Evolutionary conservation across 345 rosid species (phyloP).

Genomic region (Microcos paniculata): DNA sequence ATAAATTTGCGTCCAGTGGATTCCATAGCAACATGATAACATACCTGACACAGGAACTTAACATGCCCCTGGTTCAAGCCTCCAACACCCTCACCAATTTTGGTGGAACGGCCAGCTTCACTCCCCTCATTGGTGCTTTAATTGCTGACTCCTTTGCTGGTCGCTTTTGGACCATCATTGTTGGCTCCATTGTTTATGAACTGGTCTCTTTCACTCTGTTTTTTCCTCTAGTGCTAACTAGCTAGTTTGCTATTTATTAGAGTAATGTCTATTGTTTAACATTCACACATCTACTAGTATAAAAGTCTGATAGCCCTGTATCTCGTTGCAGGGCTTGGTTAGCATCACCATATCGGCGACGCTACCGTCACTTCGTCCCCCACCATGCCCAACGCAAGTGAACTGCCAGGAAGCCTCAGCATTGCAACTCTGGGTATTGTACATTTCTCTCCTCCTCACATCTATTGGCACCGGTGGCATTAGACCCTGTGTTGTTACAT

Average conservation of each 20-base stretch:
- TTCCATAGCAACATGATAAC: slow-evolving; percentile 49
- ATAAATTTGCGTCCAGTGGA: slow-evolving; percentile 44
- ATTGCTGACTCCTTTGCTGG: slow-evolving; percentile 63
- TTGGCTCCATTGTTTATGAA: slow-evolving; percentile 48
- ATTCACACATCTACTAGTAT: too few relatives aligned
- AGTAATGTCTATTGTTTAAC: too few relatives aligned
- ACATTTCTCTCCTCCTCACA: slow-evolving; percentile 50
- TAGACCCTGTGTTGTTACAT: slow-evolving; percentile 61
- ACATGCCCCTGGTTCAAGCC: slow-evolving; percentile 59
- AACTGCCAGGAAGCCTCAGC: slow-evolving; percentile 56
- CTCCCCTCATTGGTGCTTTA: slow-evolving; percentile 56
- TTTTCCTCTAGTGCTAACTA: too few relatives aligned
- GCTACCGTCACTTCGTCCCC: slow-evolving; percentile 51
- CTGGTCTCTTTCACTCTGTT: slow-evolving; percentile 31
- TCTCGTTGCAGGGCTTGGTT: slow-evolving; percentile 41
- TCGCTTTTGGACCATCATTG: slow-evolving; percentile 55
- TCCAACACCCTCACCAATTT: slow-evolving; percentile 63
- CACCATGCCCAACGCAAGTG: slow-evolving; percentile 48
- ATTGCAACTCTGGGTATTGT: slow-evolving; percentile 47
- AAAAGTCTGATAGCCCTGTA: too few relatives aligned
- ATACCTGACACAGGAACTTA: slow-evolving; percentile 54
- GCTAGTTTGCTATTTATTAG: neutral
- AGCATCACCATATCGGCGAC: slow-evolving; percentile 53
- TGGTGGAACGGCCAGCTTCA: slow-evolving; percentile 51
- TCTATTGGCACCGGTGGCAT: slow-evolving; percentile 61